A percentile compares a stretch with the other conserved stretches of the same genome.
Evolutionary conservation across 805 yeast genomes (phyloP).

Genomic region (Saccharomyces jurei): DNA sequence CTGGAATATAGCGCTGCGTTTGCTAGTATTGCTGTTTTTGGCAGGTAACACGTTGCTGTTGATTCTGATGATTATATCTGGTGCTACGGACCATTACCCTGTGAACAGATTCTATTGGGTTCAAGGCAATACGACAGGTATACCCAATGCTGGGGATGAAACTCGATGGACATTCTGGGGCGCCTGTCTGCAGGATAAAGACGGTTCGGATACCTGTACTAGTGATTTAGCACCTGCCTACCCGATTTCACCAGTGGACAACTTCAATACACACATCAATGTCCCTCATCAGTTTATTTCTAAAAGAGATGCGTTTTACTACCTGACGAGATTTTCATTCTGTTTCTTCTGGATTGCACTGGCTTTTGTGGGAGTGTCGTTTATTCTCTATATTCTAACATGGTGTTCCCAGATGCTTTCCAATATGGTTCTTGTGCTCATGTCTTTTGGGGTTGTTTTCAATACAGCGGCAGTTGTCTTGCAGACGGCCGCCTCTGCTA

Average conservation of each 20-base stretch:
- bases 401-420: slow-evolving; percentile 49
- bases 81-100: slow-evolving; percentile 51
- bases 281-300: slow-evolving; percentile 48
- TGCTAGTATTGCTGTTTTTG: slow-evolving; percentile 22
- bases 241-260: slow-evolving; percentile 69
- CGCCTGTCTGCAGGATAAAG: slow-evolving; percentile 35
- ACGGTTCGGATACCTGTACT: slow-evolving; percentile 15
- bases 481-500: slow-evolving; percentile 69
- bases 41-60: slow-evolving; percentile 41
- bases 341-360: slow-evolving; percentile 54
- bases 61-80: slow-evolving; percentile 55
- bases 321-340: slow-evolving; percentile 58
- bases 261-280: slow-evolving; percentile 46
- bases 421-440: slow-evolving; percentile 45
- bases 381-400: slow-evolving; percentile 47
- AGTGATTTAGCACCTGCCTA: slow-evolving; percentile 49
- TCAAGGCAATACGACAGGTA: slow-evolving; percentile 54
- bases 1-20: slow-evolving; percentile 4
- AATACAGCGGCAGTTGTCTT: slow-evolving; percentile 56
- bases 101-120: slow-evolving; percentile 63
- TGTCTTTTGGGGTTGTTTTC: slow-evolving; percentile 44
- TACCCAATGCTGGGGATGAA: slow-evolving; percentile 39
- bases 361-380: slow-evolving; percentile 54
- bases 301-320: slow-evolving; percentile 51
- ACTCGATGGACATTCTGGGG: slow-evolving; percentile 88